Evolutionary conservation across 306 rosid species (phyloP), one percentile per base, ranked within the genome.

Genomic region (Sophora flavescens): DNA sequence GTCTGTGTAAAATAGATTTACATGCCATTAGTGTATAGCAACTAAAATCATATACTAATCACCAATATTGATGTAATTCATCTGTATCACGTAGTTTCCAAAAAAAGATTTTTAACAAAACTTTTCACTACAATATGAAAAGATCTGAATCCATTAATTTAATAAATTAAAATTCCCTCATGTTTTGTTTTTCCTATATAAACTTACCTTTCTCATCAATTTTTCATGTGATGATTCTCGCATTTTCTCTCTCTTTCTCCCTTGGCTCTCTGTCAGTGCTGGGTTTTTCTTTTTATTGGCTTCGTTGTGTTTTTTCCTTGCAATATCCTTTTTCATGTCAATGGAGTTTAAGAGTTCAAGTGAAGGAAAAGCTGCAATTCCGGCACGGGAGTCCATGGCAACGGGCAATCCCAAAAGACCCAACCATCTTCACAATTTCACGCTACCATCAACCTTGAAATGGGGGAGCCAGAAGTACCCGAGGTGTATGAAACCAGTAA

Each of bases 381-480:
- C 16, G 45, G 30, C 59, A 66, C 48, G 50, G 0, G 59, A 78
- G 80, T 67, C 84, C 66, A 77, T 85, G 92, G 85, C 81, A 50
- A 87, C 75, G 76, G 87, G 76, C 22, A 22, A 22, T 51, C 84
- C 85, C 13, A 91, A 82, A 70, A 67, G 93, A 82, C 72, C 87
- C 32, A 91, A 80, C 79, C 81, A 80, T 66, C 88, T 91, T 6
- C 97, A 91, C 83, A 83, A 91, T 84, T 91, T 89, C 91, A 68
- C 81, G 35, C 69, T 88, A 64, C 88, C 93, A 3, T 30, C 32
- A 3, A 30, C 32, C 32, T 30, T 30, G 32, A 30, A 30, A 2
- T 30, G 32, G 32, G 32, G 32, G 32, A 30, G 3, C 32, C 32
- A 30, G 32, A 30, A 3, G 32, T 2, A 30, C 32, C 32, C 2